These are phyloP conservation scores for Pisolithus tinctorius DNA, from an alignment of 768 basidiomycete genomes.

Conservation along the genomic window DNA sequence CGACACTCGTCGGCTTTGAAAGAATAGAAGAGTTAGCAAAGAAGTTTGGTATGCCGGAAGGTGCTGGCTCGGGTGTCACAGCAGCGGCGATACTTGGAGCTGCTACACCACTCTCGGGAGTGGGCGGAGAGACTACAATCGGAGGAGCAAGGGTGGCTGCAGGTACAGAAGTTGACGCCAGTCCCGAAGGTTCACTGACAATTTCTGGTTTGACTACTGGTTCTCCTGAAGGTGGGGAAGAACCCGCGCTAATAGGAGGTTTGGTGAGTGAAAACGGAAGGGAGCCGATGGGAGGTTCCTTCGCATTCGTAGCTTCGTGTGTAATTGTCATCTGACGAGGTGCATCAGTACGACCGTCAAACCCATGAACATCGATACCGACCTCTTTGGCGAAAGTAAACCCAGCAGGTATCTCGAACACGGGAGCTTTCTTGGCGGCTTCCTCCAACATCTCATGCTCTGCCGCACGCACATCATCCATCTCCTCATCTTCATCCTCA, in stretches of 20 bases:
- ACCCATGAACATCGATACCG: slow-evolving; percentile 16
- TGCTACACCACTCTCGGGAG: slow-evolving; percentile 17
- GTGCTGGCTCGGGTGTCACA: not conserved
- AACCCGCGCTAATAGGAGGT: slow-evolving; percentile 16
- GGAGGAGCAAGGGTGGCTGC: slow-evolving; percentile 9
- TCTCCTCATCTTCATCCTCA: slow-evolving; percentile 41
- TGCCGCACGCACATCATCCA: slow-evolving; percentile 33
- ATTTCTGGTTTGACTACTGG: not conserved
- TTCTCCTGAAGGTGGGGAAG: slow-evolving; percentile 8
- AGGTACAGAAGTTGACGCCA: not conserved
- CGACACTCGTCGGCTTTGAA: slow-evolving; percentile 28
- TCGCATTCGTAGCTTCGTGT: slow-evolving; percentile 38
- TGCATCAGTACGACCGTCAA: slow-evolving; percentile 3
- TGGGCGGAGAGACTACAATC: slow-evolving; percentile 21
- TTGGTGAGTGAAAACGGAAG: slow-evolving; percentile 62
- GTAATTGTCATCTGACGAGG: slow-evolving; percentile 28
- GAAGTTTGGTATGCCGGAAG: slow-evolving; percentile 50
- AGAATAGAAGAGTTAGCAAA: slow-evolving; percentile 49
- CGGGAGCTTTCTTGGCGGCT: slow-evolving; percentile 47
- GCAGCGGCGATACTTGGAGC: slow-evolving; percentile 8
- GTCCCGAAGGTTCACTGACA: slow-evolving; percentile 6
- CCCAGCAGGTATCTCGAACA: slow-evolving; percentile 52
- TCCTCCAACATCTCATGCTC: slow-evolving; percentile 47
- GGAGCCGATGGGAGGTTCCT: slow-evolving; percentile 59
- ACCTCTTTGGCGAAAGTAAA: slow-evolving; percentile 67